phyloP scores from a whole-genome alignment of 1,284 basidiomycete species.

The Heterobasidion irregulare region DNA sequence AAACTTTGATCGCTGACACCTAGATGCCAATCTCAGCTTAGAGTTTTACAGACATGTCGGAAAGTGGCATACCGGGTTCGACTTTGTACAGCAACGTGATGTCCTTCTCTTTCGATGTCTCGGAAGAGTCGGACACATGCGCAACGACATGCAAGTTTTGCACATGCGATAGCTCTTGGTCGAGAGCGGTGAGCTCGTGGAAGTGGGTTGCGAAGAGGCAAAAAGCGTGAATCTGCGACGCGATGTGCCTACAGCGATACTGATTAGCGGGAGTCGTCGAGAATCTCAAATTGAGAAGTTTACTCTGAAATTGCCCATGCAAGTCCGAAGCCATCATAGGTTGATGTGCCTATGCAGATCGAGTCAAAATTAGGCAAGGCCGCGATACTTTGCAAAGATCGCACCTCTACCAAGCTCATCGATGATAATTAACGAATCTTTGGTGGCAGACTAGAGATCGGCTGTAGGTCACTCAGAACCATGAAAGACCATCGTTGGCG shows the following conservation, averaged over 20 bases:
- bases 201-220: conserved; percentile 98
- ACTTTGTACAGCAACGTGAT: conserved; percentile 96
- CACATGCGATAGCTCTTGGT: conserved; percentile 81
- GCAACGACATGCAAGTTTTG: conserved; percentile 96
- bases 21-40: conserved; percentile 9
- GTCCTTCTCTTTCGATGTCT: conserved; percentile 64
- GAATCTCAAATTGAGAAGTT: conserved; percentile 15
- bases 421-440: conserved; percentile 94
- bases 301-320: conserved; percentile 99
- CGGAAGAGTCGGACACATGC: conserved; percentile 65
- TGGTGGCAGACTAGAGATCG: conserved; percentile 70
- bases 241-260: conserved; percentile 66
- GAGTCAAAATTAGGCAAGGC: background rate
- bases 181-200: conserved; percentile 92
- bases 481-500: conserved; percentile 15
- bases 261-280: background rate
- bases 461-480: background rate
- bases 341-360: conserved; percentile 70
- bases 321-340: conserved; percentile 96
- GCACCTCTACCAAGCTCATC: conserved; percentile 93
- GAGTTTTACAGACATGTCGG: background rate
- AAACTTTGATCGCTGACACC: conserved; percentile 94
- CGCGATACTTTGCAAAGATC: conserved; percentile 1
- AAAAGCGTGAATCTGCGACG: conserved; percentile 85
- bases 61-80: conserved; percentile 62